A percentile compares a stretch with the other conserved stretches of the same genome.
Conservation (phyloP, 148 eudicot species). For the Amaranthus cruentus region DNA sequence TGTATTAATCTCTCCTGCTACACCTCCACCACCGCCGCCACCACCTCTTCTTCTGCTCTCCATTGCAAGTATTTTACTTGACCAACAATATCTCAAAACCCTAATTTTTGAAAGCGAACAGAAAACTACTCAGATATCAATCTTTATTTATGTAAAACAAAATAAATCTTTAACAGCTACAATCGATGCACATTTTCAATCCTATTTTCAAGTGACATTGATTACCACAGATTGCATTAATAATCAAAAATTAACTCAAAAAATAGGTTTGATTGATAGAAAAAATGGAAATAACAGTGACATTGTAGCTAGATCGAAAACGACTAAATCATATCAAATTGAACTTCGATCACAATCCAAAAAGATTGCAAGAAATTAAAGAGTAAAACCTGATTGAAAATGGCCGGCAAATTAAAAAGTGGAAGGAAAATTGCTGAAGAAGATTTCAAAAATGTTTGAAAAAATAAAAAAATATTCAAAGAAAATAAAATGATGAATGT, state of each 20-base stretch:
- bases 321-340: conserved; percentile 22
- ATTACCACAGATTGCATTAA: not conserved
- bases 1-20: conserved; percentile 36
- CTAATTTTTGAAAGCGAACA: conserved; percentile 8
- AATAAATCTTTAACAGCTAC: conserved; percentile 9
- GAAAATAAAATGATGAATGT: conserved; percentile 9
- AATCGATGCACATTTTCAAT: conserved; percentile 15
- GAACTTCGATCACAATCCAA: not conserved
- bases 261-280: not conserved
- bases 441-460: conserved; percentile 10
- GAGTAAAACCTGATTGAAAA: conserved; percentile 5
- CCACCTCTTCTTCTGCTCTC: conserved; percentile 49
- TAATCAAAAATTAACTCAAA: conserved; percentile 8
- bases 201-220: not conserved
- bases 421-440: conserved; percentile 6
- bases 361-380: not conserved
- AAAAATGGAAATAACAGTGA: conserved; percentile 17
- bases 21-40: conserved; percentile 28
- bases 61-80: conserved; percentile 34
- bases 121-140: conserved; percentile 10
- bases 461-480: not conserved
- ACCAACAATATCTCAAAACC: conserved; percentile 5
- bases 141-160: not conserved
- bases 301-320: conserved; percentile 38
- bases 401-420: not conserved